Evolutionary conservation across 2,329 filamentous ascomycete genomes (phyloP), one percentile per base, ranked within the genome.

Genomic region (Penicillium sp.): DNA sequence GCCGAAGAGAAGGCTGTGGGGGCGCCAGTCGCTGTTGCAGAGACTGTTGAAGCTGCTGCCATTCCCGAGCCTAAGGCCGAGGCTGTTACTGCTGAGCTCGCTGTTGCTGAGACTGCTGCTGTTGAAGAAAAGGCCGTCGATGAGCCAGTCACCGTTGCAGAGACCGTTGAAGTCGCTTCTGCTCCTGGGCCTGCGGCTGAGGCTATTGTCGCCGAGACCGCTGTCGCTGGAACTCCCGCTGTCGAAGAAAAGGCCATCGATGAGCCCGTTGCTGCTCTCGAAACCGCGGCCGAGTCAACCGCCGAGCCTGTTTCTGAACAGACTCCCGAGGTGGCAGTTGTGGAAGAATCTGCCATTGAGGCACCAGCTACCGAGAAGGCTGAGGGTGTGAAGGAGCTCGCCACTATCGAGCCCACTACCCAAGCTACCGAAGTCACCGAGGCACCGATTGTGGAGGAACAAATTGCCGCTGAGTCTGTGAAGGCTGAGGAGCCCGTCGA

Each of bases 21-120:
- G 28, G 55, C 51, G 29, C 35, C 40, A 3, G 21, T 39, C 15
- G 24, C 31, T 34, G 17, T n/a, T 7, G 19, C 28, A 22, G 52
- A 56, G 38, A 22, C 46, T 13, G 17, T 35, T 17, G 53, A 54
- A 42, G 9, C 31, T 15, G 39, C 37, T 29, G 43, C 37, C 13
- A 37, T 33, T 9, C 24, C 43, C 28, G 48, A 56, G 13, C 21
- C 45, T 22, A 48, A 48, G 10, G 21, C 41, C 10, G 40, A 55
- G 35, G 45, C 24, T 15, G 22, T 21, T 3, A 19, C n/a, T 6
- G 38, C 28, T 2, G 45, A 47, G 28, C 34, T 34, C 9, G n/a
- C 29, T 29, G 35, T 26, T 42, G 29, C 22, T 34, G 37, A 48
- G 19, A 19, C 38, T 26, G 3, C 32, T 8, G 32, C 12, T n/a